Evolutionary conservation across 768 basidiomycete genomes (phyloP), one percentile per base, ranked within the genome.

Genomic region (Tricholoma matsutake): DNA sequence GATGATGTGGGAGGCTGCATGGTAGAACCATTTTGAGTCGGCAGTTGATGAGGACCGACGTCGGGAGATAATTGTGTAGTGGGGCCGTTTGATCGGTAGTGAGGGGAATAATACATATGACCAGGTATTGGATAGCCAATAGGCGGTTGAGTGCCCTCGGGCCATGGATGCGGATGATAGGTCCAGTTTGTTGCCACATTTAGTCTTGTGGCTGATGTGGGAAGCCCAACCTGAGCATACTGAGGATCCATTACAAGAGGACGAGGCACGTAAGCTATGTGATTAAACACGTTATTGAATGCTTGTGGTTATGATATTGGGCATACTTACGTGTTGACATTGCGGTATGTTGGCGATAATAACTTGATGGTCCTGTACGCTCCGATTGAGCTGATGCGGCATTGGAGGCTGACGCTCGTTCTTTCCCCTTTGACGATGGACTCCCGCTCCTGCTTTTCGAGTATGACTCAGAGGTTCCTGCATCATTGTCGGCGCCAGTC

Each of bases 291-390:
- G 31, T 53, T n/a, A n/a, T 10, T 18, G 5, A n/a, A n/a, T 32
- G 51, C 3, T 11, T 16, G 25, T 11, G 9, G 6, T 9, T 20
- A 25, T 10, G 10, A 32, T 18, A 31, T 10, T 41, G 53, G 10
- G 37, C 41, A 22, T 56, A 71, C 75, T 65, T 71, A 78, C 84
- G 76, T 54, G 77, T 68, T 18, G 75, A 80, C 56, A 79, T 77
- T 20, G 68, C 71, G 16, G 86, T 86, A 63, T 89, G 87, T 67
- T 82, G 83, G 35, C 86, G 83, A 68, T 89, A 89, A 70, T 89
- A 88, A 64, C 82, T 84, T 18, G 83, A 81, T 51, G 84, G 75
- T 3, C 79, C 76, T 32, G 75, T 65, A 16, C 69, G 60, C 29
- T 66, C 60, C 18, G 76, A 63, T 16, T 73, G 59, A 63, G 74